phyloP scores from a whole-genome alignment of 106 monocot genomes.

The Dendrobium chrysotoxum region DNA sequence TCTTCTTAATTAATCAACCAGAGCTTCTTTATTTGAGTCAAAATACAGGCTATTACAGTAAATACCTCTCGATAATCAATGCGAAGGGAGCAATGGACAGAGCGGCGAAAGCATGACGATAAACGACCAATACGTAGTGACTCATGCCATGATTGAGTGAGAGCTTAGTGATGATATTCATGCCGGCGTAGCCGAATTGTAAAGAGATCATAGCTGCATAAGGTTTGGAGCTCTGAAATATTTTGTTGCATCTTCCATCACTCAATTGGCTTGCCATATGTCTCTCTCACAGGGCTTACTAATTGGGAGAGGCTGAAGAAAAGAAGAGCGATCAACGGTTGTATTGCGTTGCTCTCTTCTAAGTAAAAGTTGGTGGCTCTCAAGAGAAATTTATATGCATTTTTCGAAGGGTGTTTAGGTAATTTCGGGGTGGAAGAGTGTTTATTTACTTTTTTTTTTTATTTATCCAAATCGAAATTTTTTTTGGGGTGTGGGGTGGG shows the following conservation, averaged over 20 bases:
- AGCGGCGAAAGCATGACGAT: conserved; percentile 81
- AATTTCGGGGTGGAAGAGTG: background rate
- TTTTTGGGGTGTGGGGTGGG: background rate
- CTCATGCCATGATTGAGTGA: conserved; percentile 74
- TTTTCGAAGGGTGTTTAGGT: background rate
- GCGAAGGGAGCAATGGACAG: conserved; percentile 73
- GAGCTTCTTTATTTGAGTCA: too few species aligned
- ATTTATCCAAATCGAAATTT: background rate
- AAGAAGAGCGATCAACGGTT: background rate
- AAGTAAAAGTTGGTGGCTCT: background rate
- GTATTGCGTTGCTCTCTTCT: background rate
- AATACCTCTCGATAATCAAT: conserved; percentile 53
- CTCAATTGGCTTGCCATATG: background rate
- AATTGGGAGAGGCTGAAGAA: background rate
- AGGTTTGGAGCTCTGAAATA: conserved; percentile 31
- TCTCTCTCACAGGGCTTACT: background rate
- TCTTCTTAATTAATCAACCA: too few species aligned
- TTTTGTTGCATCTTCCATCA: background rate
- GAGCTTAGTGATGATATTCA: conserved; percentile 75
- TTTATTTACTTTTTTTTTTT: background rate
- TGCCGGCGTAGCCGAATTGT: conserved; percentile 77
- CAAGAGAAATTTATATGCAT: background rate
- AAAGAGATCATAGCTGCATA: conserved; percentile 58
- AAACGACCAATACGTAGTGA: conserved; percentile 74
- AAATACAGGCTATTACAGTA: too few species aligned